These are phyloP conservation scores for Mortierella sp. DNA, from an alignment of 371 early-diverging fungal genomes.

Conservation along the genomic window DNA sequence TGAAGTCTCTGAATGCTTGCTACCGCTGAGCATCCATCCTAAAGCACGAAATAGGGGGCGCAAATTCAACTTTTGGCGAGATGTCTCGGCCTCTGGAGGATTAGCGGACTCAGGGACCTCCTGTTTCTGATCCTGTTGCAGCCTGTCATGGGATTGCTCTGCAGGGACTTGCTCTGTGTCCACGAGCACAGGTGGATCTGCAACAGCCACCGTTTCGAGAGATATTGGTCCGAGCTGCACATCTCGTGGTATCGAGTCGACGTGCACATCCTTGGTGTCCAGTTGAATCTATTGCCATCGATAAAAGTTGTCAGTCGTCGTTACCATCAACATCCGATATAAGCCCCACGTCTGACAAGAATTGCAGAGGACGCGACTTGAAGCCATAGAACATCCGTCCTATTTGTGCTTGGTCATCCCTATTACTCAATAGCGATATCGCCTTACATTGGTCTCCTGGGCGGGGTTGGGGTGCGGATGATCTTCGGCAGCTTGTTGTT, in stretches of 20 bases:
- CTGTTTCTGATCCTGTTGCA: background rate
- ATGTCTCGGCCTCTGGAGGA: background rate
- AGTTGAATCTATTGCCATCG: background rate
- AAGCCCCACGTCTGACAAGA: no score
- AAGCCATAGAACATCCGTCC: background rate
- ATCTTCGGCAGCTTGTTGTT: background rate
- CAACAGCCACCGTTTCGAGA: background rate
- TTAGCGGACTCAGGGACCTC: background rate
- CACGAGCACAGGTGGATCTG: no score
- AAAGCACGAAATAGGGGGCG: slow-evolving; percentile 17
- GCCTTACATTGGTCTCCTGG: slow-evolving; percentile 7
- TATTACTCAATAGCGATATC: background rate
- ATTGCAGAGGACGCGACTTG: no score
- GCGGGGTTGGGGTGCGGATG: background rate
- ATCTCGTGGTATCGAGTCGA: slow-evolving; percentile 1
- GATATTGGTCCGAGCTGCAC: background rate
- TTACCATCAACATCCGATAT: no score
- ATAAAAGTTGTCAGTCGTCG: no score
- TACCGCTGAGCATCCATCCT: slow-evolving; percentile 18
- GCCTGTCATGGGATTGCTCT: no score
- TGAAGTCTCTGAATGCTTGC: background rate
- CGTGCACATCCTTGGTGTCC: background rate
- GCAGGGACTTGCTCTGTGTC: no score
- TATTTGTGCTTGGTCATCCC: slow-evolving; percentile 21
- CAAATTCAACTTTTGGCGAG: slow-evolving; percentile 1